Evolutionary conservation across 2,329 filamentous ascomycete genomes (phyloP), one percentile per base, ranked within the genome.

Genomic region (Thielaviopsis populi): DNA sequence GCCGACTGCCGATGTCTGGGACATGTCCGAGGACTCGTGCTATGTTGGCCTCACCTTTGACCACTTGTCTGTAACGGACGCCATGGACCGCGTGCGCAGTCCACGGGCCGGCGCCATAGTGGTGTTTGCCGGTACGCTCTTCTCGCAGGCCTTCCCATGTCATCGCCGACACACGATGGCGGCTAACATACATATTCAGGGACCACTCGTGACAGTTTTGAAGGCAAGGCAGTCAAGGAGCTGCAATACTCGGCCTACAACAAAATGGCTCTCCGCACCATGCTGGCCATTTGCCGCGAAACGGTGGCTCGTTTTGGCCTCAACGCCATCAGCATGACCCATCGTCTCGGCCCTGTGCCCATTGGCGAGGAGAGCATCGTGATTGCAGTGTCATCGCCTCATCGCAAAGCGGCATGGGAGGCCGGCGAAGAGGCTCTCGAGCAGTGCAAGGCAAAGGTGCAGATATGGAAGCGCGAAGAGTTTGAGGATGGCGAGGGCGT

Each of bases 391-490:
- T 91, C 88, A 53, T 81, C 89, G 33, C 84, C 88, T 42, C 94
- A 97, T 75, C 80, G 94, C 7, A 82, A 87, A 69, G 88, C 87
- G 15, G 91, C 89, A 4, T 99, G 92, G 92, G 76, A 78, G 69
- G 92, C 88, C 0, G 92, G 89, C 0, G 92, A 97, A 76, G 89
- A 95, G 75, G 88, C 91, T 41, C 76, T 97, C 65, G 92, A 97
- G 76, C 77, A 83, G 72, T 90, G 89, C 71, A 99, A 97, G 77
- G 83, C 82, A 63, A 84, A 80, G 68, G 89, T 89, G n/a, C 94
- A 99, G 77, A 86, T 99, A 50, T 96, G 92, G 92, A 96, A 96
- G 76, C 78, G 84, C 68, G 92, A 97, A 76, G 87, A 90, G 72
- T 96, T 96, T 77, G 83, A 81, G 56, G 86, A 82, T 1, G 86